Evolutionary conservation across 306 rosid genomes (phyloP), one percentile per base, ranked within the genome.

Genomic region (Luffa acutangula): DNA sequence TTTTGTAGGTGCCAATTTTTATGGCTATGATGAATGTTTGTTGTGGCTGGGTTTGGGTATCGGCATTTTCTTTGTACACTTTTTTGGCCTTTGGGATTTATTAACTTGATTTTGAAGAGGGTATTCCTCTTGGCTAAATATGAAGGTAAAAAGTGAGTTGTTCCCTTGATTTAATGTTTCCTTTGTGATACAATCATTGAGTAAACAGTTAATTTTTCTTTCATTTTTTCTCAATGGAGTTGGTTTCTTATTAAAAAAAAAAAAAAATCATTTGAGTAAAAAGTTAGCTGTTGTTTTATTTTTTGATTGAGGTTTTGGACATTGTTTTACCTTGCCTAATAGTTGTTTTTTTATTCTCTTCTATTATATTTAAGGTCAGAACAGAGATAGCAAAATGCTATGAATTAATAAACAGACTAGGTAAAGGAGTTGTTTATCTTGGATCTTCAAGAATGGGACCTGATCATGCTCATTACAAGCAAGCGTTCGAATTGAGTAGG

Each of bases 391-490:
- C 85, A 75, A 83, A 59, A 64, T 95, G 98, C 86, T 95, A 95
- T 79, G 96, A 89, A 76, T 91, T 95, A 80, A 91, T 95, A 84
- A 82, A 83, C 81, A 87, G 88, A 82, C 87, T 86, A 62, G 98
- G 98, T 58, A 95, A 93, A 76, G 98, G 98, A 85, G 90, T 76
- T 18, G 85, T 95, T 45, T 95, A 92, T 83, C 85, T 95, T 75
- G 98, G 98, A 73, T 95, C 98, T 70, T 84, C 98, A 80, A 91
- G 98, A 86, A 89, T 89, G 87, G 93, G 88, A 49, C 87, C 93
- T 0, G 80, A 80, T 83, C 97, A 92, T 84, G 76, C 95, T 76
- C 97, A 92, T 81, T 92, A 91, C 67, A 17, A 70, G 42, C 93
- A 91, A 83, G 82, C 93, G 41, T 90, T 84, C 33, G 91, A 77